A percentile compares a stretch with the other conserved stretches of the same genome.
Evolutionary conservation across 352 stramenopile genomes (phyloP).

Genomic region (Detonula confervacea): DNA sequence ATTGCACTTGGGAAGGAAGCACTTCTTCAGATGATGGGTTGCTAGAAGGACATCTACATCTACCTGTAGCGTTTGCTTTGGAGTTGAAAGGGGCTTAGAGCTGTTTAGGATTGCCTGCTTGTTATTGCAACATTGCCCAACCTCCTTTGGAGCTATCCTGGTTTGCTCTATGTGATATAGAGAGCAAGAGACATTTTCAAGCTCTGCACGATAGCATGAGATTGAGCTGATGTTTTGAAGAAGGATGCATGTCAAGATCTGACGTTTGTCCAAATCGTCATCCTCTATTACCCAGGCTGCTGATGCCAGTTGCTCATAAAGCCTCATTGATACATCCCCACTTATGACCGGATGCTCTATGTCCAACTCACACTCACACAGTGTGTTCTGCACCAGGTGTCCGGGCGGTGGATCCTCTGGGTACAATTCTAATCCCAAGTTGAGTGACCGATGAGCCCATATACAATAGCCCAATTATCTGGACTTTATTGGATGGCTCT

Average conservation of each 20-base stretch:
- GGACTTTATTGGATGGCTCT: background rate
- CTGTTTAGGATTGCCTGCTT: background rate
- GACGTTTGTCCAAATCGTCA: background rate
- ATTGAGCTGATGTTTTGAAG: background rate
- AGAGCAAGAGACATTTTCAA: constrained; percentile 16
- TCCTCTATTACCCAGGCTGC: constrained; percentile 17
- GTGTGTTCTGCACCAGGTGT: no score
- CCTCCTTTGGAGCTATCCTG: background rate
- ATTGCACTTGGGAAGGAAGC: background rate
- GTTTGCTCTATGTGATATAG: constrained; percentile 2
- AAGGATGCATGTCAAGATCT: background rate
- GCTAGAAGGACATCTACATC: constrained; percentile 33
- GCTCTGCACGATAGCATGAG: constrained; percentile 9
- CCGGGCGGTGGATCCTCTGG: background rate
- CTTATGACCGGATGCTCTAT: background rate
- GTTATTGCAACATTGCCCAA: constrained; percentile 40
- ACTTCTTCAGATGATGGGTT: background rate
- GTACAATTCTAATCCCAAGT: no score
- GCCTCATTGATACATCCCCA: constrained; percentile 5
- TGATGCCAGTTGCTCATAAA: background rate
- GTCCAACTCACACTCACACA: no score
- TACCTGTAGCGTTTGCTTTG: background rate
- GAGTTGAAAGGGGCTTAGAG: background rate
- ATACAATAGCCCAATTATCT: no score
- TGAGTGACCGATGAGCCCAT: no score